Percentiles rank a stretch among this genome's conserved stretches.
These are phyloP conservation scores for Polychaeton citri DNA, from an alignment of 2,329 filamentous ascomycete genomes.

Conservation along the genomic window DNA sequence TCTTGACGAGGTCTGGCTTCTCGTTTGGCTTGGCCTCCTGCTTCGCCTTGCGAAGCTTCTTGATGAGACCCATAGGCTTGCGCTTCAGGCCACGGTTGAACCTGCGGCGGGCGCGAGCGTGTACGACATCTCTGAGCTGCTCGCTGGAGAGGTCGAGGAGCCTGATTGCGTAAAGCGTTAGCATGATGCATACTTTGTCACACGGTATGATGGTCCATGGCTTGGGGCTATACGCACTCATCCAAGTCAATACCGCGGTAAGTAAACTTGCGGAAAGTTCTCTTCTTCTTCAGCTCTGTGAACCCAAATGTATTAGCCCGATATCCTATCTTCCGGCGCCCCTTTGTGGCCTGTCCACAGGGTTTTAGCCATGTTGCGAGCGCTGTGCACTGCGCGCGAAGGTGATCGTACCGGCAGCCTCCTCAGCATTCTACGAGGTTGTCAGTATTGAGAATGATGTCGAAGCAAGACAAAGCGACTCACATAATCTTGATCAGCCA, in stretches of 20 bases:
- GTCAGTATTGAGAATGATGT: slow-evolving; percentile 10
- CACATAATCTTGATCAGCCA: slow-evolving; percentile 85
- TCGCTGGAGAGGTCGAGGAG: slow-evolving; percentile 98
- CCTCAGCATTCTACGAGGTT: slow-evolving; percentile 68
- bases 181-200: too few species aligned
- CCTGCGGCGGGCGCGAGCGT: slow-evolving; percentile 93
- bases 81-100: slow-evolving; percentile 99
- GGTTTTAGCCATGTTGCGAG: slow-evolving; percentile 22
- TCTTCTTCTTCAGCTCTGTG: slow-evolving; percentile 95
- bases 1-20: slow-evolving; percentile 99
- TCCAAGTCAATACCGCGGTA: slow-evolving; percentile 99
- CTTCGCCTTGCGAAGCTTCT: slow-evolving; percentile 99
- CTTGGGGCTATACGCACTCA: slow-evolving; percentile 64
- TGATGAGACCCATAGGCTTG: slow-evolving; percentile 99
- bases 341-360: slow-evolving; percentile 29
- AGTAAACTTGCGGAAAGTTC: slow-evolving; percentile 99
- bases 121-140: slow-evolving; percentile 97
- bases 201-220: too few species aligned
- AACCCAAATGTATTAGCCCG: slow-evolving; percentile 18
- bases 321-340: slow-evolving; percentile 25
- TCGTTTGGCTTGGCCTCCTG: slow-evolving; percentile 98
- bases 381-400: slow-evolving; percentile 10
- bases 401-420: slow-evolving; percentile 60
- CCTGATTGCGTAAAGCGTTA: too few species aligned
- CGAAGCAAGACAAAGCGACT: slow-evolving; percentile 32